phyloP scores from a whole-genome alignment of 1,139 yeast genomes.

The Blastobotrys capitulatus region DNA sequence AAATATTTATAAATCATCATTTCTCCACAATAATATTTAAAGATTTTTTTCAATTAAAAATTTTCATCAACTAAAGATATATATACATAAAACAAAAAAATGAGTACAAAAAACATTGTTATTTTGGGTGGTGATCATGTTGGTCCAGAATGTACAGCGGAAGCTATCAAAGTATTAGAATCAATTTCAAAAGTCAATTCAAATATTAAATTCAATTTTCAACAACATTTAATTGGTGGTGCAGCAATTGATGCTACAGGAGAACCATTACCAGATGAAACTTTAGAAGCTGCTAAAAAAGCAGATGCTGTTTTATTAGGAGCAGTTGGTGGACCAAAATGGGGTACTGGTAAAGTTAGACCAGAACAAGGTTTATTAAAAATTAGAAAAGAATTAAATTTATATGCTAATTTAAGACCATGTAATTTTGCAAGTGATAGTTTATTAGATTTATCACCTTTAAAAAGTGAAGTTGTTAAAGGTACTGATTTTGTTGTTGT shows the following conservation, averaged over 20 bases:
- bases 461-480: constrained; percentile 72
- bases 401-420: constrained; percentile 95
- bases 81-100: neutral
- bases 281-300: constrained; percentile 76
- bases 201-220: constrained; percentile 60
- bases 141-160: constrained; percentile 83
- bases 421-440: constrained; percentile 91
- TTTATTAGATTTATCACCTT: constrained; percentile 78
- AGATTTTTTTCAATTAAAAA: neutral
- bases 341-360: constrained; percentile 90
- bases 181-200: constrained; percentile 69
- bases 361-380: constrained; percentile 95
- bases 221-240: constrained; percentile 88
- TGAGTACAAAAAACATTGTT: constrained; percentile 52
- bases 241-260: constrained; percentile 98
- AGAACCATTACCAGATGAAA: constrained; percentile 80
- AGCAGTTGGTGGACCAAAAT: constrained; percentile 98
- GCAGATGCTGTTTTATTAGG: constrained; percentile 94
- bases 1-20: neutral
- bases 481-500: constrained; percentile 93
- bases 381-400: constrained; percentile 87
- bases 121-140: constrained; percentile 96
- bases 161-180: constrained; percentile 84
- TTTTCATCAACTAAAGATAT: neutral
- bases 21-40: neutral